A percentile compares a stretch with the other conserved stretches of the same genome.
Evolutionary conservation across 441 rosid genomes (phyloP).

Genomic region (Pelargonium cotyledonis): DNA sequence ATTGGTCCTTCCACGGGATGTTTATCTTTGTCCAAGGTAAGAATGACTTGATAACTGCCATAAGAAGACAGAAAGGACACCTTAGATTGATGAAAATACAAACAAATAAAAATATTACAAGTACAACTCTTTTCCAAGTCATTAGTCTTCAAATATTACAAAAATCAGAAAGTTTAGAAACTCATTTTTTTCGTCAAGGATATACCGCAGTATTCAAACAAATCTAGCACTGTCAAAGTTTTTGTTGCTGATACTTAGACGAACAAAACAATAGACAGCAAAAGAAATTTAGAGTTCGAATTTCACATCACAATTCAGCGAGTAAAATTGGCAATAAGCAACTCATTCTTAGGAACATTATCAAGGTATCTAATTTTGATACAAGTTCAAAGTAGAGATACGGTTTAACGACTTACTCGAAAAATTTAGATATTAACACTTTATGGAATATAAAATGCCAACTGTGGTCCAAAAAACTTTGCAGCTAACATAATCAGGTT

Average conservation of each 20-base stretch:
- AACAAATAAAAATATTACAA: neutral
- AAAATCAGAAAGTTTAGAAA: neutral
- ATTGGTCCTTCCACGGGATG: constrained; percentile 69
- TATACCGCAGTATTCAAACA: neutral
- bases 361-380: neutral
- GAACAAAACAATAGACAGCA: neutral
- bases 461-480: neutral
- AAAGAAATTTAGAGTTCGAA: no score
- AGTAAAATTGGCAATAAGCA: neutral
- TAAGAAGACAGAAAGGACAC: neutral
- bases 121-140: neutral
- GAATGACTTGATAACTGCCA: constrained; percentile 79
- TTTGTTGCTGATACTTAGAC: neutral
- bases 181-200: neutral
- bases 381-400: neutral
- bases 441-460: neutral
- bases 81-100: neutral
- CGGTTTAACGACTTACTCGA: neutral
- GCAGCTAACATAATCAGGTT: constrained; percentile 13
- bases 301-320: no score
- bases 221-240: neutral
- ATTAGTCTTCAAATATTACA: constrained; percentile 4
- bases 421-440: neutral
- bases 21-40: constrained; percentile 55
- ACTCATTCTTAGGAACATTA: constrained; percentile 4